Evolutionary conservation across 371 early-diverging fungal genomes (phyloP).

Genomic region (Mucor sp.): DNA sequence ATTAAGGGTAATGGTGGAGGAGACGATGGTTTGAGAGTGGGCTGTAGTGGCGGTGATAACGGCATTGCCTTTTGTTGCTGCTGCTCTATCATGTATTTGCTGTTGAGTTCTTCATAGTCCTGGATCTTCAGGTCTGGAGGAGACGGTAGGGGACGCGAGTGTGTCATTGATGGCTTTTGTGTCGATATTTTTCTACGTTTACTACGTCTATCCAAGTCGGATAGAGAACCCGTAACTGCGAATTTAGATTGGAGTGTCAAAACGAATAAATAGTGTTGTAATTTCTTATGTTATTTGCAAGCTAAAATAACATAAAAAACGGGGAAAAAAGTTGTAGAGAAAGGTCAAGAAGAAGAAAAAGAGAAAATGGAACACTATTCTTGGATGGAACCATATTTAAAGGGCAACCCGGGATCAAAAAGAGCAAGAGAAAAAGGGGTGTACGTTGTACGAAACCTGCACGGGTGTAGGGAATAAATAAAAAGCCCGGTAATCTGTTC

Average conservation of each 20-base stretch:
- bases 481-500: not conserved
- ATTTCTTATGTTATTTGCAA: not conserved
- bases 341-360: not conserved
- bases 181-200: constrained; percentile 23
- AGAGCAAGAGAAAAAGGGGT: not conserved
- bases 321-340: not conserved
- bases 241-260: constrained; percentile 23
- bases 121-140: constrained; percentile 10
- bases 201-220: constrained; percentile 19
- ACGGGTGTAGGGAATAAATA: not conserved
- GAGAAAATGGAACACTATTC: not conserved
- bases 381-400: not conserved
- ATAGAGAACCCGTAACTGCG: constrained; percentile 15
- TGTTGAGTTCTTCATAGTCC: not conserved
- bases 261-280: constrained; percentile 6
- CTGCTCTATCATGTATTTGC: constrained; percentile 2
- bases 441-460: constrained; percentile 1
- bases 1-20: not conserved
- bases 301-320: not conserved
- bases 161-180: not conserved
- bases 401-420: constrained; percentile 3
- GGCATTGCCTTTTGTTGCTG: not conserved
- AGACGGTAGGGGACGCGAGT: constrained; percentile 7
- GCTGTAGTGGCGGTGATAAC: not conserved
- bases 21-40: not conserved